A percentile compares a stretch with the other conserved stretches of the same genome.
Evolutionary conservation across 2,329 filamentous ascomycete species (phyloP).

Genomic region (Verticillium zaregamsianum): DNA sequence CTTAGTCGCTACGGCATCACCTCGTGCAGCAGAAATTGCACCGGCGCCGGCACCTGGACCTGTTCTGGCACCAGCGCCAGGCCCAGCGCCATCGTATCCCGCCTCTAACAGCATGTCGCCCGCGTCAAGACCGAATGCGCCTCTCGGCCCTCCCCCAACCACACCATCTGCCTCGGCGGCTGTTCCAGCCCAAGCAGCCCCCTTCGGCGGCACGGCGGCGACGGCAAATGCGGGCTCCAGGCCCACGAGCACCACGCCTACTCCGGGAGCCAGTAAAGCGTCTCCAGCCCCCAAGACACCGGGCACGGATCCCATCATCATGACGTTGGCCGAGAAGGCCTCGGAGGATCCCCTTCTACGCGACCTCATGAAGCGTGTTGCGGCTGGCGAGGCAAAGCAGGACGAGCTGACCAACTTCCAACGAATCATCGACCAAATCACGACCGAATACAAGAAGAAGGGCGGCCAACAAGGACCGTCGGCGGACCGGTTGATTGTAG

Average conservation of each 20-base stretch:
- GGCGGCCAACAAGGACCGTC: slow-evolving; percentile 48
- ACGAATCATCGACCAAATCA: slow-evolving; percentile 75
- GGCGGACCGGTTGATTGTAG: slow-evolving; percentile 50
- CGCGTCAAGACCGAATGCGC: neutral
- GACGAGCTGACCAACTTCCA: slow-evolving; percentile 74
- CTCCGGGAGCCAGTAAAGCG: slow-evolving; percentile 7
- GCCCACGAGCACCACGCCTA: slow-evolving; percentile 12
- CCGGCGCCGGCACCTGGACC: slow-evolving; percentile 9
- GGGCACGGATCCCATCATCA: slow-evolving; percentile 60
- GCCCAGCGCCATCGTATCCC: slow-evolving; percentile 2
- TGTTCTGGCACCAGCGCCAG: slow-evolving; percentile 13
- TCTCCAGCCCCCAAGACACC: slow-evolving; percentile 8
- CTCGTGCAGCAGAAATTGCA: slow-evolving; percentile 1
- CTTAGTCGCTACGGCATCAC: neutral
- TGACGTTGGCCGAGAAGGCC: slow-evolving; percentile 71
- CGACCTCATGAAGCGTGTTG: slow-evolving; percentile 79
- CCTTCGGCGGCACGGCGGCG: neutral
- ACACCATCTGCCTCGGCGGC: slow-evolving; percentile 7
- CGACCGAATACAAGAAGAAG: slow-evolving; percentile 50
- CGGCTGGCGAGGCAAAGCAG: slow-evolving; percentile 63
- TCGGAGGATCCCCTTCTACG: slow-evolving; percentile 69
- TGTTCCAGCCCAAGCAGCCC: slow-evolving; percentile 18
- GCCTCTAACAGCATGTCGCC: neutral
- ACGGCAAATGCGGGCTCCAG: slow-evolving; percentile 3
- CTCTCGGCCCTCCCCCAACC: slow-evolving; percentile 10